A percentile compares a stretch with the other conserved stretches of the same genome.
These are phyloP conservation scores for Vigna radiata DNA, from an alignment of 306 rosid species.

Conservation along the genomic window DNA sequence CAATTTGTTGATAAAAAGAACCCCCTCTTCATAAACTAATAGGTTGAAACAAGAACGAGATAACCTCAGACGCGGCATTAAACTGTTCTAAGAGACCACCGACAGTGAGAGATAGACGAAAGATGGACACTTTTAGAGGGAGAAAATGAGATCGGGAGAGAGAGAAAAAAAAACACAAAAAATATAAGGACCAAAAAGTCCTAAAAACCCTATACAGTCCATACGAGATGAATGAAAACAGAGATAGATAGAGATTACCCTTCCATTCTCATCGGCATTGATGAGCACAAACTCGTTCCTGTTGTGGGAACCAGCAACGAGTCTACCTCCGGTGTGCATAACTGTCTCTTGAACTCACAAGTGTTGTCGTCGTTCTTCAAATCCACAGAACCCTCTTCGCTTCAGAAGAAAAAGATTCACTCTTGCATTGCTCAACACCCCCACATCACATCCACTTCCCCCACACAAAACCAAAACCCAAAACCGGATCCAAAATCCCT, in stretches of 20 bases:
- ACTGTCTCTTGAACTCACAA: constrained; percentile 35
- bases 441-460: constrained; percentile 10
- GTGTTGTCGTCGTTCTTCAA: neutral
- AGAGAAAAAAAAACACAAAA: neutral
- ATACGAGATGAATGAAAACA: constrained; percentile 5
- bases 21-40: neutral
- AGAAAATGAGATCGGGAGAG: constrained; percentile 31
- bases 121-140: neutral
- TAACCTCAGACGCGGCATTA: constrained; percentile 1
- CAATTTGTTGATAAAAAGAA: neutral
- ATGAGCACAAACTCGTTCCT: constrained; percentile 96
- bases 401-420: constrained; percentile 51
- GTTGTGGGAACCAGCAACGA: constrained; percentile 97
- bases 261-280: constrained; percentile 93
- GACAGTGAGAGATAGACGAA: constrained; percentile 23
- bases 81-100: constrained; percentile 26
- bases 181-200: neutral
- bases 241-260: constrained; percentile 55
- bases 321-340: constrained; percentile 91
- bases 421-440: constrained; percentile 46
- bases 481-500: constrained; percentile 40
- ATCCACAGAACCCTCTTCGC: constrained; percentile 30
- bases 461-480: constrained; percentile 47
- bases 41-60: neutral
- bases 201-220: constrained; percentile 36